Evolutionary conservation across 2,329 filamentous ascomycete species (phyloP).

Genomic region (Fusarium kyushuense): DNA sequence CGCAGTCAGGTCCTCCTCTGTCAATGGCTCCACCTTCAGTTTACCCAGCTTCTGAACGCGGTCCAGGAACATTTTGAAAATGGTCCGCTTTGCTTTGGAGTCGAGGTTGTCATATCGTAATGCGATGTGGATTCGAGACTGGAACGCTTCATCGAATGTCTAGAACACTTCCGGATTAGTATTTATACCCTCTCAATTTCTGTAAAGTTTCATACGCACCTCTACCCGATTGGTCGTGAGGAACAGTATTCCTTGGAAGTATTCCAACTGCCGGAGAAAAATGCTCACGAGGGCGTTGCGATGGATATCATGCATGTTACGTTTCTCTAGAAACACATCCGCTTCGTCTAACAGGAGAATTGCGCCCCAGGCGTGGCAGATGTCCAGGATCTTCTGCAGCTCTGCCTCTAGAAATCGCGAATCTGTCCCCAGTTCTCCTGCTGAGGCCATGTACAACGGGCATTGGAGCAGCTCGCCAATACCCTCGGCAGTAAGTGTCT

Average conservation of each 20-base stretch:
- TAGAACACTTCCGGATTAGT: conserved; percentile 47
- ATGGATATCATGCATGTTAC: conserved; percentile 84
- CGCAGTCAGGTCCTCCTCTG: conserved; percentile 73
- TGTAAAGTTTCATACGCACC: conserved; percentile 51
- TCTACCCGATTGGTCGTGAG: conserved; percentile 89
- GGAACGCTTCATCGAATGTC: conserved; percentile 92
- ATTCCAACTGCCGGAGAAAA: conserved; percentile 87
- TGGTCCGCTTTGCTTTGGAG: conserved; percentile 76
- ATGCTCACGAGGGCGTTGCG: conserved; percentile 88
- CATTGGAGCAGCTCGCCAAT: conserved; percentile 86
- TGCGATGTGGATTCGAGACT: conserved; percentile 87
- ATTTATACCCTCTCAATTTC: not conserved
- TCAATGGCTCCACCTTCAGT: conserved; percentile 70
- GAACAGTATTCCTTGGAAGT: conserved; percentile 92
- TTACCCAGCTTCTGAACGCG: conserved; percentile 75
- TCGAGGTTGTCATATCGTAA: conserved; percentile 83
- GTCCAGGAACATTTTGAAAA: conserved; percentile 88
- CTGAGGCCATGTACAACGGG: conserved; percentile 85
- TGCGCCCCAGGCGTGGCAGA: conserved; percentile 87
- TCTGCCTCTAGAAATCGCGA: conserved; percentile 79
- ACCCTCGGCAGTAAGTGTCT: conserved; percentile 87
- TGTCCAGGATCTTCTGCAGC: conserved; percentile 85
- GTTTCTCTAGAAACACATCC: conserved; percentile 85
- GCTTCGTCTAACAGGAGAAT: conserved; percentile 88
- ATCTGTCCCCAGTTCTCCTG: conserved; percentile 85